Base-by-base conservation (phyloP, 106 monocot species). In the Vanilla planifolia region DNA sequence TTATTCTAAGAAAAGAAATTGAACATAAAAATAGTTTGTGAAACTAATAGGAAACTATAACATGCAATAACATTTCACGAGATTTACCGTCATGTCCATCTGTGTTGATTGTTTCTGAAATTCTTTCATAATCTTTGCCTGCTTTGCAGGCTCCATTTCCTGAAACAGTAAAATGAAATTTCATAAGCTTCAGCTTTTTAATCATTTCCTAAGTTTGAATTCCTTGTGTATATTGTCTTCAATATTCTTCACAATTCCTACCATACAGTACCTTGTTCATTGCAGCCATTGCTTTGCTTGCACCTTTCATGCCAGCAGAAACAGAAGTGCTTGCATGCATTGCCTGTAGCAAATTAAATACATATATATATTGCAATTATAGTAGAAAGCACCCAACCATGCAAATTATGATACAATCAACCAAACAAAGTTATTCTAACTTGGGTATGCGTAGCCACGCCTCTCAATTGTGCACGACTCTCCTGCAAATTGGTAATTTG, bases 401-500 rank as follows among this genome's bases (percentile, higher is more conserved):
- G n/a, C n/a, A 9, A 19, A n/a, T 53, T 27, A 43, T 15, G 42
- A 53, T 33, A 61, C 14, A 34, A 22, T 29, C 33, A 3, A 20
- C 6, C 30, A 10, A 48, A 30, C 17, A 26, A 34, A 33, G 1
- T 28, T 59, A 2, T 33, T 35, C 42, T 61, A 26, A 92, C 98
- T 85, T 92, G 92, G 51, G 98, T 98, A 66, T 92, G 98, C 39
- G 98, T 92, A 29, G 92, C 88, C 34, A 98, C 88, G 48, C 98
- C 98, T 75, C 98, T 79, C 47, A 92, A 88, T 29, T 98, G 92
- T 53, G 98, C 98, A 30, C 88, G 81, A 55, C 82, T 92, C 21
- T 85, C 98, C 76, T 98, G 98, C 61, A 98, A 78, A 77, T 92
- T 98, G 24, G 81, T 84, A 46, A 98, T 98, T 73, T 98, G 98